Evolutionary conservation across 768 basidiomycete genomes (phyloP).

Genomic region (Suillus subluteus): DNA sequence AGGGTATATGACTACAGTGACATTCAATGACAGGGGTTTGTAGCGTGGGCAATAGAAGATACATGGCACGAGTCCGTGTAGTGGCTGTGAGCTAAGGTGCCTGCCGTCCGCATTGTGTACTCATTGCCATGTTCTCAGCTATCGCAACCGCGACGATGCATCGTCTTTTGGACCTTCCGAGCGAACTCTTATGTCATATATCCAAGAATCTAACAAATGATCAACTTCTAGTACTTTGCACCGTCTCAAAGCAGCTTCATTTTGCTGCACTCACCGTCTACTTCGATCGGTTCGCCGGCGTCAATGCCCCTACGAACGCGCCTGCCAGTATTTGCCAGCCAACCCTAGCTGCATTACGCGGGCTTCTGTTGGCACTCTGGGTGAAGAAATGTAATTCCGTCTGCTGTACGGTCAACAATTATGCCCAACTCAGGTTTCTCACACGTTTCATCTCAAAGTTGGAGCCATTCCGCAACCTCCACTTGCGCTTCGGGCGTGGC

Average conservation of each 20-base stretch:
- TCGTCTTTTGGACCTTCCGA: conserved; percentile 3
- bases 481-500: conserved; percentile 1
- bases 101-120: background rate
- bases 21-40: background rate
- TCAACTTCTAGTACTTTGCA: conserved; percentile 1
- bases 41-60: conserved; percentile 2
- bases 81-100: conserved; percentile 2
- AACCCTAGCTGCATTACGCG: background rate
- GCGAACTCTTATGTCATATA: conserved; percentile 4
- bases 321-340: conserved; percentile 8
- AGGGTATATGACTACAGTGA: background rate
- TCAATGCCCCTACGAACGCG: conserved; percentile 1
- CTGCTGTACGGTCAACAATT: background rate
- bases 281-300: conserved; percentile 3
- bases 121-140: background rate
- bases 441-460: conserved; percentile 3
- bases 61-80: background rate
- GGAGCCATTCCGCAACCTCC: conserved; percentile 9
- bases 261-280: conserved; percentile 8
- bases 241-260: conserved; percentile 3
- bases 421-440: background rate
- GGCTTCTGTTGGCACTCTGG: conserved; percentile 8
- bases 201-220: conserved; percentile 3
- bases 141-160: conserved; percentile 1
- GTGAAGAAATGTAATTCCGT: conserved; percentile 9